These are phyloP conservation scores for Xylariaceae sp. DNA, from an alignment of 2,329 filamentous ascomycete species.

Conservation along the genomic window DNA sequence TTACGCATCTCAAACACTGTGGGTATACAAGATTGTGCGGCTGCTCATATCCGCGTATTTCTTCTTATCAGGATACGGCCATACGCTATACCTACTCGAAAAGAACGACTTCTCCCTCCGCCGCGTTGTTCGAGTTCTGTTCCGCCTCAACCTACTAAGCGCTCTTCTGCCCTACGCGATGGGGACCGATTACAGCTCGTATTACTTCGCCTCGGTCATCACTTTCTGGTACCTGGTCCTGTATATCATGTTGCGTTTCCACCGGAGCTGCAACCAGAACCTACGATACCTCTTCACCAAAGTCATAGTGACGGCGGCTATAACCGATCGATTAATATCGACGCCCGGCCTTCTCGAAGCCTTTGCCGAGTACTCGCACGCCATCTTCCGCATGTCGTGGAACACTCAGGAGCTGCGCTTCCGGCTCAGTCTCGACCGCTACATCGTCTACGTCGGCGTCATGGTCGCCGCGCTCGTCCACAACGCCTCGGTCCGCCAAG, in stretches of 20 bases:
- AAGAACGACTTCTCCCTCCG: conserved; percentile 59
- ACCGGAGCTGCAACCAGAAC: conserved; percentile 46
- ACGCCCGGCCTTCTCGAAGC: conserved; percentile 47
- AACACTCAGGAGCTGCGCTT: conserved; percentile 52
- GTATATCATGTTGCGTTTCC: conserved; percentile 53
- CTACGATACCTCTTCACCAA: conserved; percentile 49
- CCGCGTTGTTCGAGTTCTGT: conserved; percentile 54
- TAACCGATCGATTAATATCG: conserved; percentile 38
- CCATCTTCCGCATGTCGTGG: conserved; percentile 52
- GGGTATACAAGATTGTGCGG: conserved; percentile 58
- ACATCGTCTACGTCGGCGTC: conserved; percentile 61
- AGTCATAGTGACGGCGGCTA: conserved; percentile 46
- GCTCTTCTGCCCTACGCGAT: conserved; percentile 57
- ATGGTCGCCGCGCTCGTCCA: conserved; percentile 47
- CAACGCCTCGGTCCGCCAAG: conserved; percentile 30
- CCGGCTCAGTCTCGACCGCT: conserved; percentile 55
- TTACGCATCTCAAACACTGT: conserved; percentile 51
- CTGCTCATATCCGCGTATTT: conserved; percentile 60
- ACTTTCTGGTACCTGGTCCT: conserved; percentile 65
- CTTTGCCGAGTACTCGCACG: conserved; percentile 40
- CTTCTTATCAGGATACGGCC: conserved; percentile 65
- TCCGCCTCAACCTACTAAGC: conserved; percentile 61
- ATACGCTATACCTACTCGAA: conserved; percentile 60
- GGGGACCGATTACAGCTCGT: conserved; percentile 57
- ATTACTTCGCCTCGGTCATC: conserved; percentile 61